Evolutionary conservation across 169 alveolate genomes (phyloP).

Genomic region (Babesia caballi): DNA sequence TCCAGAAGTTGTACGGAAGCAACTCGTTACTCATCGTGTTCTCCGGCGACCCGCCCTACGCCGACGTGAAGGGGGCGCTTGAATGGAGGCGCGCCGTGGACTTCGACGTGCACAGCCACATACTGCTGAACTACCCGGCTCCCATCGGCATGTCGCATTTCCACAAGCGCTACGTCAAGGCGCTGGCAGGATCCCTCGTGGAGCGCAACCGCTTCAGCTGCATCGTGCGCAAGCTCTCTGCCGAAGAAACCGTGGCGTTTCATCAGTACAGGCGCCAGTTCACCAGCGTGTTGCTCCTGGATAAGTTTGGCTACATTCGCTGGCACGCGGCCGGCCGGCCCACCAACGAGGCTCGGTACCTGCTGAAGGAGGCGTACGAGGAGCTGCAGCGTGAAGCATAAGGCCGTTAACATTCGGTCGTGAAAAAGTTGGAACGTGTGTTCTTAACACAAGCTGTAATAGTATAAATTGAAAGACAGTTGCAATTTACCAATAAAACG

Average conservation of each 20-base stretch:
- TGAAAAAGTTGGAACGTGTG: no score
- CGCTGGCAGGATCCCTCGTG: conserved; percentile 44
- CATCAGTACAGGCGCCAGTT: conserved; percentile 50
- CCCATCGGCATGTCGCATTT: conserved; percentile 24
- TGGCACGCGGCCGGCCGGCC: conserved; percentile 64
- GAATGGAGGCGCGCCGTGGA: conserved; percentile 25
- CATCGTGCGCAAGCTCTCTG: conserved; percentile 9
- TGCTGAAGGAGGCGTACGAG: conserved; percentile 34
- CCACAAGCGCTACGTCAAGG: conserved; percentile 35
- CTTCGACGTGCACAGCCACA: not conserved
- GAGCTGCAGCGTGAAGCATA: not conserved
- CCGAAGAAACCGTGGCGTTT: conserved; percentile 20
- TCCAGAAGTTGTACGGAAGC: conserved; percentile 34
- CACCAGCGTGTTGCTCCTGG: conserved; percentile 38
- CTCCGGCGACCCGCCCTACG: conserved; percentile 55
- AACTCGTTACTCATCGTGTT: conserved; percentile 32
- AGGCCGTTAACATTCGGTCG: no score
- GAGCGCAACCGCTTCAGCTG: conserved; percentile 30
- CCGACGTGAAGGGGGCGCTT: conserved; percentile 19
- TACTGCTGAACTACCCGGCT: conserved; percentile 20
- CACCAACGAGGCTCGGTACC: conserved; percentile 33
- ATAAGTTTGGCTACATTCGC: conserved; percentile 56
- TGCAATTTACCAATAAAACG: no score
- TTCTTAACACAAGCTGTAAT: no score
- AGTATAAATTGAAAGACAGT: no score